phyloP scores from a whole-genome alignment of 1,284 basidiomycete species.

The Moniliophthora roreri region DNA sequence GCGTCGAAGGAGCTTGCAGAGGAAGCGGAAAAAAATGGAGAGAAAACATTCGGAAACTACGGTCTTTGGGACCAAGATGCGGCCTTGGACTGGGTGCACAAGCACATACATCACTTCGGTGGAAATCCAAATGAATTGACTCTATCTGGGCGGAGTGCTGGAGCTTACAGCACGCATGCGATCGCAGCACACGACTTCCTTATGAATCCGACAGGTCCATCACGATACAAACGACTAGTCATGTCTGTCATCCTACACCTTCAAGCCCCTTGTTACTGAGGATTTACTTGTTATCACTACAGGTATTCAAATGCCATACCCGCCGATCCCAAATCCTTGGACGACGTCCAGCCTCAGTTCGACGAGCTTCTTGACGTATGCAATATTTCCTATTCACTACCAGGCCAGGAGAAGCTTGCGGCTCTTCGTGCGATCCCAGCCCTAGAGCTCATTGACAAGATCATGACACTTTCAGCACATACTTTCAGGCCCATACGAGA shows the following conservation, averaged over 20 bases:
- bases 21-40: constrained; percentile 10
- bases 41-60: constrained; percentile 14
- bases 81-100: constrained; percentile 13
- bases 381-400: constrained; percentile 8
- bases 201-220: constrained; percentile 4
- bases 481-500: constrained; percentile 16
- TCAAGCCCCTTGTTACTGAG: not conserved
- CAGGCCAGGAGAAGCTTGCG: constrained; percentile 14
- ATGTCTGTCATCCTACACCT: constrained; percentile 8
- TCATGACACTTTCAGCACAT: constrained; percentile 14
- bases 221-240: constrained; percentile 13
- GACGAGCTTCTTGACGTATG: constrained; percentile 13
- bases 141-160: constrained; percentile 14
- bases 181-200: constrained; percentile 14
- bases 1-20: constrained; percentile 14
- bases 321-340: constrained; percentile 14
- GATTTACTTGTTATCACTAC: not conserved
- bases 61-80: constrained; percentile 16
- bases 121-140: constrained; percentile 13
- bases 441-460: constrained; percentile 9
- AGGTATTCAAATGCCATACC: constrained; percentile 18
- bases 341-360: constrained; percentile 17
- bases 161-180: constrained; percentile 15
- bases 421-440: constrained; percentile 13
- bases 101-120: constrained; percentile 12